Evolutionary conservation across 176 grass and related monocot genomes (phyloP), one percentile per base, ranked within the genome.

Genomic region (Phoenix dactylifera): DNA sequence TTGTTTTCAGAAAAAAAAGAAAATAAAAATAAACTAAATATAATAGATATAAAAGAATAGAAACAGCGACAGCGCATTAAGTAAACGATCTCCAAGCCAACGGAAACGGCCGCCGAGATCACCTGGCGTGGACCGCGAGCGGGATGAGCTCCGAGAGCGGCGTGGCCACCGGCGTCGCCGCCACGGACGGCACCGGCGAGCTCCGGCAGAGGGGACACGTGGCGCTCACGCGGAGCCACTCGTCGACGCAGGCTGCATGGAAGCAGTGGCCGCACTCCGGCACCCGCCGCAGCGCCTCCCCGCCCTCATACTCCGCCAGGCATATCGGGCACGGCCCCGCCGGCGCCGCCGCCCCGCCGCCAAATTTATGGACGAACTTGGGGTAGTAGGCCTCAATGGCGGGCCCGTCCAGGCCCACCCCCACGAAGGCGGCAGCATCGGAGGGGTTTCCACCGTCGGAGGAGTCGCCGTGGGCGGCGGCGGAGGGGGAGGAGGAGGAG

Each of bases 141-240:
- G 80, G 80, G 28, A 83, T 77, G 14, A 78, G 74, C 69, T 83
- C 74, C 12, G 74, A 66, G 15, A 83, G 80, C 44, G 80, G 80
- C 6, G 75, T 78, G 10, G 75, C 57, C 6, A 57, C 24, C 1
- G 9, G 52, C 44, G 80, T 77, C 9, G 68, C 57, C 0, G 65
- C 57, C 16, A 84, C 76, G 18, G 80, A 87, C 29, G 77, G 83
- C 22, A 84, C 54, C 14, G 84, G 89, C 57, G 80, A 94, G 75
- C 76, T 77, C 57, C 89, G 80, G 75, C 89, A 88, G 24, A 87
- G 64, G 2, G 84, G 84, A 82, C 89, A 94, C 14, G 89, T 88
- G 28, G 84, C 77, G 63, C 89, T 94, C 29, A 84, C 68, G 4
- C 84, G 67, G 50, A 94, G 74, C 89, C 89, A 94, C 77, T 74